Percentiles rank a stretch among this genome's conserved stretches.
These are phyloP conservation scores for Fusarium mangiferae DNA, from an alignment of 2,329 filamentous ascomycete species.

Conservation along the genomic window DNA sequence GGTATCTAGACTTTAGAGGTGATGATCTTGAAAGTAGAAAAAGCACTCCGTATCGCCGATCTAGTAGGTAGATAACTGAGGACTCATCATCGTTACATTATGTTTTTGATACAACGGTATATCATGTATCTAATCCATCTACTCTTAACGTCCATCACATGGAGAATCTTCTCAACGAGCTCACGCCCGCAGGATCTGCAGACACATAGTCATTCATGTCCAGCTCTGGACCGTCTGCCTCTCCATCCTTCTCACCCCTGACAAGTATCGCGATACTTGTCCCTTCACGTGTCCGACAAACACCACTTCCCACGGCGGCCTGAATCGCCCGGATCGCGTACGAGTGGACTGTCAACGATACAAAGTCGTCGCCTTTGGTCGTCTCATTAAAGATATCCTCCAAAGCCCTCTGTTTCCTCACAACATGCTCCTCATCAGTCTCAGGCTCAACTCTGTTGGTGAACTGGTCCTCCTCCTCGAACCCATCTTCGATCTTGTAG, in stretches of 20 bases:
- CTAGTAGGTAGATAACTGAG: background rate
- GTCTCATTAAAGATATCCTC: constrained; percentile 58
- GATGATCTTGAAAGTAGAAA: background rate
- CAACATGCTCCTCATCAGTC: constrained; percentile 58
- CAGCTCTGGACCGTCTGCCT: background rate
- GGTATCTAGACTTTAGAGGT: too few relatives aligned
- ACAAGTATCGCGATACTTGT: constrained; percentile 67
- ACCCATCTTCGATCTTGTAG: constrained; percentile 63
- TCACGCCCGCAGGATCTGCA: background rate
- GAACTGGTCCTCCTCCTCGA: constrained; percentile 65
- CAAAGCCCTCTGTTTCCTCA: constrained; percentile 54
- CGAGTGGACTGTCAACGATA: constrained; percentile 63
- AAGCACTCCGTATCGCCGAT: background rate
- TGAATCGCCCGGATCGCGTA: constrained; percentile 57
- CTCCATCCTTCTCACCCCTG: constrained; percentile 50
- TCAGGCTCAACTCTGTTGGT: constrained; percentile 62
- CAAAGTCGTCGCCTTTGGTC: constrained; percentile 50
- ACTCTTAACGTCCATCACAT: background rate
- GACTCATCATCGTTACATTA: background rate
- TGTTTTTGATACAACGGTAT: background rate
- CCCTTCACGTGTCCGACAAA: constrained; percentile 61
- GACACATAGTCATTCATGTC: background rate
- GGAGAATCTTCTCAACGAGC: constrained; percentile 17
- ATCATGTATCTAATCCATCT: background rate
- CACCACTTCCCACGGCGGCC: constrained; percentile 54